Conservation (phyloP, 768 basidiomycete genomes). For the Psilocybe cubensis region DNA sequence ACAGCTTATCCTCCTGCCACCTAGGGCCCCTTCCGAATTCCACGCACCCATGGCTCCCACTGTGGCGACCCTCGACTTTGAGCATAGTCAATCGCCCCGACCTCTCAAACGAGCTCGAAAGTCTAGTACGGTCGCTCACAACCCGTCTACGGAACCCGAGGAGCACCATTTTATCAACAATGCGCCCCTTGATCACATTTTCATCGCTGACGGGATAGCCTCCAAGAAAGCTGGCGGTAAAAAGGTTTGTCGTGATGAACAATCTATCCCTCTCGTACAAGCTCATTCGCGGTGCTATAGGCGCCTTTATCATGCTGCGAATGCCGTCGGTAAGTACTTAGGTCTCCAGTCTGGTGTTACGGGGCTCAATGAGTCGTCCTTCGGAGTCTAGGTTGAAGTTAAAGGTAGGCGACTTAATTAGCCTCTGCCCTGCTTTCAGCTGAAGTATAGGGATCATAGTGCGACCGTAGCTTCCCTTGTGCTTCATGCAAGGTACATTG, state of each 20-base stretch:
- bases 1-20: slow-evolving; percentile 32
- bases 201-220: slow-evolving; percentile 50
- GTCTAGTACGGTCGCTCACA: slow-evolving; percentile 19
- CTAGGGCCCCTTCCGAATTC: slow-evolving; percentile 34
- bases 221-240: slow-evolving; percentile 50
- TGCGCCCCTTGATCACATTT: slow-evolving; percentile 49
- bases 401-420: slow-evolving; percentile 42
- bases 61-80: slow-evolving; percentile 22
- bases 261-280: background rate
- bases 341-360: slow-evolving; percentile 5
- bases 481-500: slow-evolving; percentile 44
- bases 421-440: slow-evolving; percentile 9
- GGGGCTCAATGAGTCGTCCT: slow-evolving; percentile 9
- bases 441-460: slow-evolving; percentile 33
- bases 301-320: slow-evolving; percentile 65
- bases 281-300: slow-evolving; percentile 23
- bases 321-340: slow-evolving; percentile 52
- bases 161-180: slow-evolving; percentile 28
- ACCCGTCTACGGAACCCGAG: slow-evolving; percentile 24
- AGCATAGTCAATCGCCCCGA: slow-evolving; percentile 28
- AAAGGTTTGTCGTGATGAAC: slow-evolving; percentile 39
- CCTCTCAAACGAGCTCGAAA: slow-evolving; percentile 54
- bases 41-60: slow-evolving; percentile 31
- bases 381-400: slow-evolving; percentile 48
- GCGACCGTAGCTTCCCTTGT: slow-evolving; percentile 56